Evolutionary conservation across 148 eudicot genomes (phyloP), one percentile per base, ranked within the genome.

Genomic region (Camellia sinensis): DNA sequence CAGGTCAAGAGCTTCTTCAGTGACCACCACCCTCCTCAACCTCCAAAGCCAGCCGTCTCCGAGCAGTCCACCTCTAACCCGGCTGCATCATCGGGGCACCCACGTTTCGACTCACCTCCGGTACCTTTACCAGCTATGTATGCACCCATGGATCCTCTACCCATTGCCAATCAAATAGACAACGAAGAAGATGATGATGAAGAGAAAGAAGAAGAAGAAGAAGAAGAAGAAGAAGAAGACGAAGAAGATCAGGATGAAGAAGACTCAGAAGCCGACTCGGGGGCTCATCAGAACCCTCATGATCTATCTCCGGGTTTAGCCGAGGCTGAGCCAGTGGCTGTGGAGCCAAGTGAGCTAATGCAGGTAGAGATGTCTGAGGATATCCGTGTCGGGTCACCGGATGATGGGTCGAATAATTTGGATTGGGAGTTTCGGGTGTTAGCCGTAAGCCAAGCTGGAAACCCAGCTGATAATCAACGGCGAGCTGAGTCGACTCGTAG

Each of bases 331-430:
- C 41, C 22, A 15, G 59, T 78, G 19, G 72, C 83, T 4, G 82
- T 78, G 1, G 91, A 91, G 76, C 88, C 89, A 0, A 88, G 85
- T 48, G 94, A 92, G 85, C 80, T 90, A 14, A 89, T 91, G 93
- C 94, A 92, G 78, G 81, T 92, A 10, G 97, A 91, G 67, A 83
- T 89, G 91, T 90, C 92, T 0, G 97, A 89, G 69, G 89, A 88
- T 74, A 89, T 89, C 53, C 80, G 88, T 70, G 63, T 94, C 1
- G 94, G 92, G 7, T 91, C 97, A 0, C 87, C 93, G 0, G 94
- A 94, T 22, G 92, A 89, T 46, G 91, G 87, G 0, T 90, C 97
- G 2, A 87, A 89, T 79, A 84, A 90, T 77, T 80, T 91, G 80
- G 92, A 88, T 67, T 79, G 90, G 3, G 85, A 88, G 12, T 89